A percentile compares a stretch with the other conserved stretches of the same genome.
phyloP scores from a whole-genome alignment of 176 grass and related monocot genomes.

The Poa pratensis region DNA sequence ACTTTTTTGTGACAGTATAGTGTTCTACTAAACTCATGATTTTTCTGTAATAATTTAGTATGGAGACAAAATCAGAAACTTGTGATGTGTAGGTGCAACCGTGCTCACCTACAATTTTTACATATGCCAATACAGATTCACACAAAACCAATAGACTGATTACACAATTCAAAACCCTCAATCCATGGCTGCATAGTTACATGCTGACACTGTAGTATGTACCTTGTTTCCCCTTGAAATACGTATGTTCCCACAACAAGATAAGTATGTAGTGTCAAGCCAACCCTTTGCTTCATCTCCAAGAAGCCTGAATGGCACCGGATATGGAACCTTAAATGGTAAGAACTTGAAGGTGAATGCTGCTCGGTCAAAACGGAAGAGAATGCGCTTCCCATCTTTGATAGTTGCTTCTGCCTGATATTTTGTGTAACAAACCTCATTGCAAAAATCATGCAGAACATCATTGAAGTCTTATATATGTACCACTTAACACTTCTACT shows the following conservation, averaged over 20 bases:
- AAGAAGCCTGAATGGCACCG: conserved; percentile 91
- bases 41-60: too few relatives aligned
- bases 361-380: conserved; percentile 91
- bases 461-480: background rate
- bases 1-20: too few relatives aligned
- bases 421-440: conserved; percentile 15
- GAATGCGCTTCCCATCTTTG: conserved; percentile 79
- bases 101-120: too few relatives aligned
- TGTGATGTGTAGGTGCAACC: too few relatives aligned
- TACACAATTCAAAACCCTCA: conserved; percentile 10
- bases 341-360: conserved; percentile 94
- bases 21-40: too few relatives aligned
- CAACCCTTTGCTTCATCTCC: conserved; percentile 98
- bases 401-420: conserved; percentile 80
- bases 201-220: conserved; percentile 23
- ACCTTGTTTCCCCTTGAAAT: conserved; percentile 99
- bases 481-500: conserved; percentile 11
- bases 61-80: too few relatives aligned
- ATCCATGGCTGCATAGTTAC: conserved; percentile 11
- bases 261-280: conserved; percentile 96
- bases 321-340: conserved; percentile 98
- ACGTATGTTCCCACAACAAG: conserved; percentile 74
- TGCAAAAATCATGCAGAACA: background rate
- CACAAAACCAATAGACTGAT: background rate
- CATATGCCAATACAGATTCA: background rate